Conservation (phyloP, 1,284 basidiomycete genomes). For the Apiotrichum porosum region DNA sequence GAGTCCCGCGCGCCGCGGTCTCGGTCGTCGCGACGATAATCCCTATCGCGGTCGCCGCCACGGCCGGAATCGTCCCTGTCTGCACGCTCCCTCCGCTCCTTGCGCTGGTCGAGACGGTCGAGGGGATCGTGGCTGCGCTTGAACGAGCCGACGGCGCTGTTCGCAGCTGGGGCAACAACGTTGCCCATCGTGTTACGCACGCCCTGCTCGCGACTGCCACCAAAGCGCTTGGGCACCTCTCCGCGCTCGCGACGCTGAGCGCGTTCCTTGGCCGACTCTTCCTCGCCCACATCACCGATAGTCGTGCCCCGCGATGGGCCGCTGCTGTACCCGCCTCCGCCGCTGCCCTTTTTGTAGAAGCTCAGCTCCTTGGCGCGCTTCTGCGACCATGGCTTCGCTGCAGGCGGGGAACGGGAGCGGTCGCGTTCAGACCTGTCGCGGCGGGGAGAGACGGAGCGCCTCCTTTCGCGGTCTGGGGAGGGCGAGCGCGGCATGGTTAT, state of each 20-base stretch:
- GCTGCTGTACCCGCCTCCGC: conserved; percentile 2
- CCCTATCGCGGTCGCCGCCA: conserved; percentile 8
- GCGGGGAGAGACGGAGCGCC: conserved; percentile 10
- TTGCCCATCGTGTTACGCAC: conserved; percentile 45
- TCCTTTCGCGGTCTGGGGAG: conserved; percentile 20
- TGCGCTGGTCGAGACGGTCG: conserved; percentile 28
- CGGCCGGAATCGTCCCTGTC: conserved; percentile 11
- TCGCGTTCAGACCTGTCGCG: conserved; percentile 8
- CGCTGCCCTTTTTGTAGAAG: conserved; percentile 47
- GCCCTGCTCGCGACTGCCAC: conserved; percentile 42
- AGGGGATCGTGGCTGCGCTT: conserved; percentile 34
- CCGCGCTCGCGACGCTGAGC: conserved; percentile 36
- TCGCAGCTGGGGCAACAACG: conserved; percentile 15
- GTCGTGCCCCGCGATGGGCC: background rate
- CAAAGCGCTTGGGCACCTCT: conserved; percentile 41
- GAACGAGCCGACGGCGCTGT: conserved; percentile 28
- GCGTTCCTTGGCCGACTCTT: conserved; percentile 35
- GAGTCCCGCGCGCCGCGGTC: conserved; percentile 13
- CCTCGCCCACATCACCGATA: conserved; percentile 11
- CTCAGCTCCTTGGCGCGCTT: conserved; percentile 42
- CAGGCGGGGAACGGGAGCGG: conserved; percentile 3
- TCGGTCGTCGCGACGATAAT: conserved; percentile 11
- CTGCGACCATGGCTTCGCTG: conserved; percentile 15
- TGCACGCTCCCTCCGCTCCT: conserved; percentile 6
- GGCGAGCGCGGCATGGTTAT: conserved; percentile 33